Evolutionary conservation across 495 filamentous ascomycete species (phyloP), one percentile per base, ranked within the genome.

Genomic region (Delitschia confertaspora): DNA sequence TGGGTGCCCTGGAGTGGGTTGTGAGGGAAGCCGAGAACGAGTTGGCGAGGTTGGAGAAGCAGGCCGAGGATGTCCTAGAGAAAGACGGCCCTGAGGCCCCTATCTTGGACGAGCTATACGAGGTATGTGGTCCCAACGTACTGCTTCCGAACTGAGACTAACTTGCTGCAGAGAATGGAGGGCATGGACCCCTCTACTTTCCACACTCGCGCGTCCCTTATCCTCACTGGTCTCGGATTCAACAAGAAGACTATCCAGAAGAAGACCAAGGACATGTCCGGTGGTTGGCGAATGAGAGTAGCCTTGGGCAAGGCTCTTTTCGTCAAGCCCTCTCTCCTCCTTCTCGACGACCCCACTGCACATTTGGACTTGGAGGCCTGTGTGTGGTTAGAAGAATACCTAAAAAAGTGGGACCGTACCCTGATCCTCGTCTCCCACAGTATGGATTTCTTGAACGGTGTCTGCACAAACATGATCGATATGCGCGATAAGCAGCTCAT

Each of bases 151-250:
- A 1, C 14, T 16, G 30, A 23, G 18, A 33, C 53, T 56, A 49
- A 56, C 30, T 52, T 18, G 0, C 32, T 17, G 6, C 42, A 95
- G 89, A 87, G 88, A 64, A 95, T 96, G 74, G 91, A 99, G 68
- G 82, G 79, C 66, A 95, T 99, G 93, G 91, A 99, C 56, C 93
- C 91, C 32, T 93, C 88, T n/a, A 99, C 91, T n/a, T 99, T 99
- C 68, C 72, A 86, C 57, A 93, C 88, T 37, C 88, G 91, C 62
- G 91, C 91, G 26, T 93, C 88, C 19, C 79, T 94, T 51, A 99
- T 99, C 64, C 64, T 99, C 49, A 99, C 91, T 30, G 91, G 91
- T 88, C 84, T 99, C 30, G 91, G 91, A 49, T 99, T 99, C 75
- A 94, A 96, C 79, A 95, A 95, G 70, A 64, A 54, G 21, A 99